phyloP scores from a whole-genome alignment of 2,329 filamentous ascomycete species.

The Albophoma yamanashiensis region DNA sequence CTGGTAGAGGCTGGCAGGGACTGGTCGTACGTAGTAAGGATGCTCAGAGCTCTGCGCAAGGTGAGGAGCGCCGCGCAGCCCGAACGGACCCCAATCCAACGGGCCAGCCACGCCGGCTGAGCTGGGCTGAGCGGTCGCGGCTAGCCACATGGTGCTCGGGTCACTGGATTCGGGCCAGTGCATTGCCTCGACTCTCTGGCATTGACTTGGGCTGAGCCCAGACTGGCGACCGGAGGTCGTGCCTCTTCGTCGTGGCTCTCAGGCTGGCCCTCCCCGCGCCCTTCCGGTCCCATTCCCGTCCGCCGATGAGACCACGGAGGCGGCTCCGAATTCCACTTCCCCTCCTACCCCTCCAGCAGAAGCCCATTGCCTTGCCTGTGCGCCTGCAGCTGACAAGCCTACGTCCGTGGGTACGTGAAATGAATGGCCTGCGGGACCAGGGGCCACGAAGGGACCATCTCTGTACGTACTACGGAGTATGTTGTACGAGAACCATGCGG shows the following conservation, averaged over 20 bases:
- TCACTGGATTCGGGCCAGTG: constrained; percentile 12
- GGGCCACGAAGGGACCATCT: neutral
- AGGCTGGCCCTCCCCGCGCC: neutral
- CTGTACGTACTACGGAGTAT: too few species aligned
- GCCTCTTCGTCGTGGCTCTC: neutral
- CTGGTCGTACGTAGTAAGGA: too few species aligned
- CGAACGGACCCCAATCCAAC: neutral
- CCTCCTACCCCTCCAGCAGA: neutral
- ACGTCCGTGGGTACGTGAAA: neutral
- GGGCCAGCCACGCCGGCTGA: neutral
- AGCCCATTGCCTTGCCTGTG: neutral
- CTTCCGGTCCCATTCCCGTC: neutral
- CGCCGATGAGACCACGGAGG: neutral
- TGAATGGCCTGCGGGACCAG: neutral
- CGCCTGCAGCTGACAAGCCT: neutral
- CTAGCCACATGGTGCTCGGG: constrained; percentile 13
- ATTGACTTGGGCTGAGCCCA: neutral
- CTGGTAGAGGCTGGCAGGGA: neutral
- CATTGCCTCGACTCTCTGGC: neutral
- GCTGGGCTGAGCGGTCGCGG: constrained; percentile 4
- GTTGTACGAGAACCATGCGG: neutral
- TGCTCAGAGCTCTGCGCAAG: neutral
- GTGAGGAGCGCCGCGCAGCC: neutral
- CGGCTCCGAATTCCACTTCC: neutral
- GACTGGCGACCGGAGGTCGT: neutral